Evolutionary conservation across 352 stramenopile species (phyloP).

Genomic region (Phytophthora pini): DNA sequence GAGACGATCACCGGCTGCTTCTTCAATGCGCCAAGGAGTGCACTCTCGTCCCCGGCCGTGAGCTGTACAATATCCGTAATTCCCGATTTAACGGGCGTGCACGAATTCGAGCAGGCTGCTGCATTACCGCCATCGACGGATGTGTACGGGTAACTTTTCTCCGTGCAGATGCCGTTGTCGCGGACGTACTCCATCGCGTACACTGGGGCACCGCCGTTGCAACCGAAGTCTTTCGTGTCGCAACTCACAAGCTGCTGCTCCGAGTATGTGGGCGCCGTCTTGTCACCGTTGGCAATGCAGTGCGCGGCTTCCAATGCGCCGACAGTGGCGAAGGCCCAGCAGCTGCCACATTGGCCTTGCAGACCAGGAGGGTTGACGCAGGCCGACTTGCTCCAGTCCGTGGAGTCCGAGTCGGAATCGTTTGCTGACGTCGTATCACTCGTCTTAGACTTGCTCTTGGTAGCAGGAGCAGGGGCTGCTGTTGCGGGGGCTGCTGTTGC

Average conservation of each 20-base stretch:
- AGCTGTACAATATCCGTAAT: constrained; percentile 59
- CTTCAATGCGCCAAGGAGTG: constrained; percentile 86
- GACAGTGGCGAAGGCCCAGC: constrained; percentile 96
- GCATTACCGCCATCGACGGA: constrained; percentile 36
- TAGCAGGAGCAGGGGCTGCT: constrained; percentile 28
- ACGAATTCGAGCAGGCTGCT: constrained; percentile 42
- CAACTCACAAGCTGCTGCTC: constrained; percentile 95
- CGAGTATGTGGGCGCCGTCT: constrained; percentile 76
- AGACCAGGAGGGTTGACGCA: constrained; percentile 88
- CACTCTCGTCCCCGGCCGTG: constrained; percentile 73
- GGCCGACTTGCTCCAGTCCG: constrained; percentile 53
- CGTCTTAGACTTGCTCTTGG: constrained; percentile 17
- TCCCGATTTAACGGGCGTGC: constrained; percentile 40
- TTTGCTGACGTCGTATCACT: constrained; percentile 14
- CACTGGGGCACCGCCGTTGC: constrained; percentile 90
- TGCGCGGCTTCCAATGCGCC: constrained; percentile 91
- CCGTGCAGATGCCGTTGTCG: constrained; percentile 78
- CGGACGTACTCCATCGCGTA: constrained; percentile 94
- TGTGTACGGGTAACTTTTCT: constrained; percentile 87
- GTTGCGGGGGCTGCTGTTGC: constrained; percentile 6
- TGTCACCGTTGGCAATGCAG: constrained; percentile 77
- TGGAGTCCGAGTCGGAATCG: constrained; percentile 32
- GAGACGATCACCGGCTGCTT: constrained; percentile 95
- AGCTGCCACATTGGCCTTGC: constrained; percentile 97
- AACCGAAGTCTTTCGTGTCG: constrained; percentile 88